Evolutionary conservation across 2,329 filamentous ascomycete genomes (phyloP), one percentile per base, ranked within the genome.

Genomic region (Graphilbum sp.): DNA sequence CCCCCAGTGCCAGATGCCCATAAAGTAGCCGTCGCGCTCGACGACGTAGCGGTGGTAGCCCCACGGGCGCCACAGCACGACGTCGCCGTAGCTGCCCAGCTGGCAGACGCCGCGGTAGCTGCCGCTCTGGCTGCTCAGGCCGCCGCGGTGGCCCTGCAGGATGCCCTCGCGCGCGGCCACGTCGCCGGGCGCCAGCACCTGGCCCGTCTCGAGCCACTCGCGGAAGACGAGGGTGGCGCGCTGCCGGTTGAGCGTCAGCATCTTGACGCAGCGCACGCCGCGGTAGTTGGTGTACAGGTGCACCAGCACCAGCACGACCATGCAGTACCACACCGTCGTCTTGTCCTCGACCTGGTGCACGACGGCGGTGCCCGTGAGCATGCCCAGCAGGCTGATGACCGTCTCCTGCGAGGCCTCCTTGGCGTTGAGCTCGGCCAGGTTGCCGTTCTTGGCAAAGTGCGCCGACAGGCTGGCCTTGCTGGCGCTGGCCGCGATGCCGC

Each of bases 371-470:
- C 90, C 90, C 13, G 71, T 73, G 37, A 94, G 66, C 72, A 96
- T 86, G 2, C 90, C 90, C 25, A 94, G 44, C 20, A 96, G 65
- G 2, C 84, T 88, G 40, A 98, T 83, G 17, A 94, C 75, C 0
- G 88, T 96, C 59, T 96, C 90, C 60, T 96, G 90, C 46, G 83
- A 92, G 12, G 86, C 86, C 54, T 96, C 88, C 69, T 94, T 77
- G 40, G 88, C 87, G 59, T 95, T 96, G 40, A 98, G 66, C 56
- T 96, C 88, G 2, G 84, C 88, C 33, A 96, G 60, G 54, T 95
- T 96, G 29, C 85, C 83, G 52, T 76, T 75, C 47, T 67, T 74
- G 9, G 88, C 86, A 63, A 98, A 96, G 58, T 98, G 90, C 11
- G 84, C 81, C 52, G 83, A 90, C 47, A 98, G 60, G 43, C 81